Evolutionary conservation across 2,329 filamentous ascomycete genomes (phyloP), one percentile per base, ranked within the genome.

Genomic region (Fusarium sp.): DNA sequence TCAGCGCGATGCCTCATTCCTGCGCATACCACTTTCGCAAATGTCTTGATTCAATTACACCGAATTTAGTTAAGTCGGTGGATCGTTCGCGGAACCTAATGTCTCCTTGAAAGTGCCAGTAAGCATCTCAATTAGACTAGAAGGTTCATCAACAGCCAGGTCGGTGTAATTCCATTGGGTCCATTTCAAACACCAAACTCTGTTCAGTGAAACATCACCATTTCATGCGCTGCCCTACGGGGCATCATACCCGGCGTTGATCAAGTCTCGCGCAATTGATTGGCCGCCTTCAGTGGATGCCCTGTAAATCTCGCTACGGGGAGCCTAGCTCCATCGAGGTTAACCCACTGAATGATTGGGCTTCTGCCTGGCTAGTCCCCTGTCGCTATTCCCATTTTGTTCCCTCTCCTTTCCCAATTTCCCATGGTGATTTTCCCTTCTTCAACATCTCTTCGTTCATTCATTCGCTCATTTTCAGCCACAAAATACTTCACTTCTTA

Each of bases 351-450:
- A 7, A 65, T 7, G 25, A 42, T 33, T 39, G 27, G 33, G 14
- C 13, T 20, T 14, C 20, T 35, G 35, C 39, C 46, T 45, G 9
- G 8, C 13, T 17, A 42, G n/a, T 15, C 18, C 27, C 27, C 29
- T 31, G 17, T 27, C 13, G 18, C 45, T 64, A 65, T 56, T 49
- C 39, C 59, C 42, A 49, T 47, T 33, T 41, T 65, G 20, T 57
- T 57, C 29, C 25, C 27, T 50, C 64, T 33, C 54, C 54, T 67
- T 46, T 67, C 64, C 27, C 38, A 47, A 27, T 65, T 65, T 36
- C 46, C 18, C n/a, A 15, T 22, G 5, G 11, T 22, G 22, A 17
- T 57, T 58, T 38, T 20, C 27, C 27, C 15, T 53, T 31, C 56
- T 59, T 46, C 46, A 36, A 31, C 17, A 52, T 42, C 35, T 25